phyloP scores from a whole-genome alignment of 306 rosid genomes.

The Calophaca sinica region DNA sequence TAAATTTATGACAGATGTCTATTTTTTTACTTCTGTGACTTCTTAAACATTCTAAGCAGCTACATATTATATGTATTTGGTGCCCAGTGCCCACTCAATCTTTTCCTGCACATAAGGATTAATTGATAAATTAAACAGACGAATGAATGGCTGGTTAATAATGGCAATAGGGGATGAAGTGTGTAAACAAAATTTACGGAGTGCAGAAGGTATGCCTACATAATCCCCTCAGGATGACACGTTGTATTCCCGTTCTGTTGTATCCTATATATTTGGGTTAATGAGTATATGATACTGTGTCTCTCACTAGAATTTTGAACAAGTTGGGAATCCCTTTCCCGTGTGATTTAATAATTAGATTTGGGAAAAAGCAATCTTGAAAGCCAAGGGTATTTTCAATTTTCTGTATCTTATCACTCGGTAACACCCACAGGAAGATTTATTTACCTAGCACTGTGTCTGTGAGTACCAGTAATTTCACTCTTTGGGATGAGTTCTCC shows the following conservation, averaged over 20 bases:
- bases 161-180: background rate
- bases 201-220: constrained; percentile 8
- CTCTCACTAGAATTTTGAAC: background rate
- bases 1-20: constrained; percentile 10
- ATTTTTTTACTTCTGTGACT: constrained; percentile 5
- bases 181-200: background rate
- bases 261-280: background rate
- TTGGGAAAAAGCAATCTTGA: background rate
- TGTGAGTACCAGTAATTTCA: background rate
- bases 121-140: background rate
- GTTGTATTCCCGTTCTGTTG: background rate
- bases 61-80: background rate
- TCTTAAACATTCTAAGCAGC: constrained; percentile 21
- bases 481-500: constrained; percentile 5
- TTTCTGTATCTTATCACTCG: background rate
- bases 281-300: background rate
- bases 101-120: background rate
- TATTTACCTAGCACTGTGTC: background rate
- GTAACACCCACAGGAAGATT: background rate
- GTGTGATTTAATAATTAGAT: background rate
- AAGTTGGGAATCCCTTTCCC: background rate
- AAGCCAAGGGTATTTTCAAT: background rate
- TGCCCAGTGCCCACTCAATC: background rate
- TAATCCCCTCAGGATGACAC: background rate
- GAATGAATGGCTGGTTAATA: constrained; percentile 11